These are phyloP conservation scores for Cutaneotrichosporon dermatis DNA, from an alignment of 1,284 basidiomycete species.

Conservation along the genomic window DNA sequence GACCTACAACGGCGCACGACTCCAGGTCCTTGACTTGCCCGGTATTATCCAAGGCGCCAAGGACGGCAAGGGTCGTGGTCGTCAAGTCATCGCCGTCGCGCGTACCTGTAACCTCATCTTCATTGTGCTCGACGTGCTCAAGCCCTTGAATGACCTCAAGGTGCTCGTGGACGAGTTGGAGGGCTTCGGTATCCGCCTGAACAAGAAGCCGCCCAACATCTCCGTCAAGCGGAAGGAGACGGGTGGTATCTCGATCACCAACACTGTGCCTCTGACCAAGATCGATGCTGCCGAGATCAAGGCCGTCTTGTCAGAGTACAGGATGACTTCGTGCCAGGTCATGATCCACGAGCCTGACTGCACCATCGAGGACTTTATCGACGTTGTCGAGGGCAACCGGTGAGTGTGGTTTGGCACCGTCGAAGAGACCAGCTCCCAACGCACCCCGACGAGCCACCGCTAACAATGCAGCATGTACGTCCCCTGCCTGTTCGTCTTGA, in stretches of 20 bases:
- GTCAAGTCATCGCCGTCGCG: conserved; percentile 90
- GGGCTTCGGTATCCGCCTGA: conserved; percentile 93
- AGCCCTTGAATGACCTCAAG: conserved; percentile 90
- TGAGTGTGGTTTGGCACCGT: conserved; percentile 34
- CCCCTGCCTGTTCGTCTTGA: conserved; percentile 74
- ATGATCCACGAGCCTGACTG: conserved; percentile 88
- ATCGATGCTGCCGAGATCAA: conserved; percentile 95
- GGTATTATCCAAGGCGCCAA: conserved; percentile 97
- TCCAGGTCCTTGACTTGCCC: conserved; percentile 54
- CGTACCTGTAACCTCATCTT: conserved; percentile 98
- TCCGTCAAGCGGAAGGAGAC: conserved; percentile 87
- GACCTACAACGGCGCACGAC: conserved; percentile 60
- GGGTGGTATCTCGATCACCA: conserved; percentile 76
- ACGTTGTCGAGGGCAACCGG: conserved; percentile 90
- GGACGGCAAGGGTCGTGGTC: conserved; percentile 95
- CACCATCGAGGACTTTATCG: conserved; percentile 97
- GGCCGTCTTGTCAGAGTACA: conserved; percentile 92
- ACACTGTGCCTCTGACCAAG: conserved; percentile 95
- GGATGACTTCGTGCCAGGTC: conserved; percentile 80
- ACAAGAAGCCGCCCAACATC: conserved; percentile 91
- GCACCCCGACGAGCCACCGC: too few species aligned
- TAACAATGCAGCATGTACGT: conserved; percentile 72
- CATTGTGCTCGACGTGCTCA: conserved; percentile 95
- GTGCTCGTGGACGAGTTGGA: conserved; percentile 89
- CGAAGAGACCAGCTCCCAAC: not conserved